These are phyloP conservation scores for Amylostereum areolatum DNA, from an alignment of 1,284 basidiomycete species.

Conservation along the genomic window DNA sequence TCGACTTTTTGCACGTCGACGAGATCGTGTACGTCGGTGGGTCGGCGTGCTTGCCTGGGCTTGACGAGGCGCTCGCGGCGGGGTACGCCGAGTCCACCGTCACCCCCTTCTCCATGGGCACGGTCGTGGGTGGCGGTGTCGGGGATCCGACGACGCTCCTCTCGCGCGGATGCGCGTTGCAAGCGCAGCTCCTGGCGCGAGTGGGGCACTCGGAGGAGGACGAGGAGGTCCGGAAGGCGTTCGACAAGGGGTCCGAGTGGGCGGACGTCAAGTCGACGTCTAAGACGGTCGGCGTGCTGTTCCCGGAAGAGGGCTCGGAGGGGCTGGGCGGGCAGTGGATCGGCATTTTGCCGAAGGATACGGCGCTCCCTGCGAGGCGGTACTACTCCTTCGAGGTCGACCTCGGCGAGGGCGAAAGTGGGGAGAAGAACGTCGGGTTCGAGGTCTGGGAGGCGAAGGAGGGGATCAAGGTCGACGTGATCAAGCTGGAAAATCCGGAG, in stretches of 20 bases:
- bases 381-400: constrained; percentile 67
- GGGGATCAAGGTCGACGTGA: constrained; percentile 70
- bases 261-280: constrained; percentile 46
- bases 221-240: constrained; percentile 45
- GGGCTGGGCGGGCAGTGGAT: constrained; percentile 61
- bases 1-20: constrained; percentile 81
- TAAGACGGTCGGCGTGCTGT: constrained; percentile 74
- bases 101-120: constrained; percentile 60
- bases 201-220: constrained; percentile 43
- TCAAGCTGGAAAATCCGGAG: constrained; percentile 43
- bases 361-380: constrained; percentile 76
- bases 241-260: constrained; percentile 40
- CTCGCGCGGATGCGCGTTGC: constrained; percentile 83
- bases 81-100: constrained; percentile 67
- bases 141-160: constrained; percentile 88
- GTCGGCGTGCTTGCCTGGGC: constrained; percentile 79
- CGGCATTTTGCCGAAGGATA: constrained; percentile 64
- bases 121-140: constrained; percentile 61
- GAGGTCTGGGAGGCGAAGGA: constrained; percentile 89
- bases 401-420: constrained; percentile 39
- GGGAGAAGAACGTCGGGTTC: constrained; percentile 52
- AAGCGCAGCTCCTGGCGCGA: constrained; percentile 67
- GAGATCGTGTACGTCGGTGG: constrained; percentile 93
- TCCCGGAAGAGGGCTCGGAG: constrained; percentile 53
- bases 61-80: constrained; percentile 68